Base-by-base conservation (phyloP, 2,329 filamentous ascomycete species). In the Verticillium klebahnii region DNA sequence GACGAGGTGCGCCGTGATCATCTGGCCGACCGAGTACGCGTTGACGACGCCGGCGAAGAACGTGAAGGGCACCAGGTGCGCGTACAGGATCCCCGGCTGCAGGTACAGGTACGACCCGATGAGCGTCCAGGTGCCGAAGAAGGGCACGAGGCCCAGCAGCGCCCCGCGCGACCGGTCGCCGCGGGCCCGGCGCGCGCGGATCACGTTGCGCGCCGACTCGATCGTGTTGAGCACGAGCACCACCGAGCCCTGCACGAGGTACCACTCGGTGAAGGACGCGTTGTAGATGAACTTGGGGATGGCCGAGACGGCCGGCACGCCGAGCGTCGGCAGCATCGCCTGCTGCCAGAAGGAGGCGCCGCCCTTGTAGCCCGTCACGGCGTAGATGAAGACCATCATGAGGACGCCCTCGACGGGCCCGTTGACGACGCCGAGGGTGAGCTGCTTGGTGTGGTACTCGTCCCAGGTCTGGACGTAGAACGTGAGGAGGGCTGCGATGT, bases 391-490 rank as follows among this genome's bases (percentile, higher is more conserved):
- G 69, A 92, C 89, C 23, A 99, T 83, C 50, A 92, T 93, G 56
- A 98, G 78, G 61, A 99, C 89, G 59, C 95, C 95, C 77, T 99
- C 95, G 40, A 99, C 95, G 4, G 95, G 95, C 0, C 95, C 95
- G 66, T 94, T 97, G 67, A 99, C 84, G 65, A 98, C 80, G 63
- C 95, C 95, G 6, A 99, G 85, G 1, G 93, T 97, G 57, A 99
- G 85, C 3, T 93, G 95, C 76, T 97, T 93, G 59, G 95, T 99
- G 78, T 98, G 94, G 78, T 98, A 99, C 75, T 98, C 95, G 72
- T 99, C 95, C 95, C 95, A 99, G 37, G 95, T 98, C 75, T 98
- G 95, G 52, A 98, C 90, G 75, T 98, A 98, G 77, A 99, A 99
- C n/a, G 95, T 97, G 69, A 96, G 82, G 63, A 94, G 86, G 7